These are phyloP conservation scores for Stipa capillata DNA, from an alignment of 176 grass and related monocot genomes.

Conservation along the genomic window DNA sequence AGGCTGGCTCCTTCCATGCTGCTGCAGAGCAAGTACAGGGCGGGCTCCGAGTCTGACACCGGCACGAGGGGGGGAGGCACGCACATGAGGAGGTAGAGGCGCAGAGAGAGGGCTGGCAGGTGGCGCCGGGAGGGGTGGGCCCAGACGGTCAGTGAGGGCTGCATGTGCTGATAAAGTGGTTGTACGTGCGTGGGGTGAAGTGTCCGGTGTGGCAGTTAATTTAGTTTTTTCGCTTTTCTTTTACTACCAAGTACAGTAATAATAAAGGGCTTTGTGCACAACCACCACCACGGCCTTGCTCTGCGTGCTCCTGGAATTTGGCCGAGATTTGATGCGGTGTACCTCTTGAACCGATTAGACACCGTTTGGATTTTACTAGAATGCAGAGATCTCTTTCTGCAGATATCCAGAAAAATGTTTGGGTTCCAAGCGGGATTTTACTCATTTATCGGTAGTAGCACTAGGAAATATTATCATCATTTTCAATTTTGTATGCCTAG, in stretches of 20 bases:
- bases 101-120: constrained; percentile 7
- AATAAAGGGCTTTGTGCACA: too few relatives aligned
- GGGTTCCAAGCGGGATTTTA: too few relatives aligned
- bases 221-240: too few relatives aligned
- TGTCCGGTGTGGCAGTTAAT: constrained; percentile 7
- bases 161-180: constrained; percentile 10
- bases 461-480: too few relatives aligned
- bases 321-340: constrained; percentile 2
- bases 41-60: constrained; percentile 19
- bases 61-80: constrained; percentile 15
- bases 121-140: not conserved
- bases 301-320: not conserved
- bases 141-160: not conserved
- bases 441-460: too few relatives aligned
- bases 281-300: too few relatives aligned
- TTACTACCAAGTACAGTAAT: too few relatives aligned
- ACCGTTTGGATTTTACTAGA: too few relatives aligned
- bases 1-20: constrained; percentile 14
- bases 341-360: too few relatives aligned
- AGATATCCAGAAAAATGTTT: too few relatives aligned
- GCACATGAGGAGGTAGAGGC: constrained; percentile 5
- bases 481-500: too few relatives aligned
- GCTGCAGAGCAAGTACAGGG: constrained; percentile 15
- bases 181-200: not conserved
- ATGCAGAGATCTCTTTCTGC: too few relatives aligned